Base-by-base conservation (phyloP, 805 yeast species). In the Saccharomycopsis sp. region DNA sequence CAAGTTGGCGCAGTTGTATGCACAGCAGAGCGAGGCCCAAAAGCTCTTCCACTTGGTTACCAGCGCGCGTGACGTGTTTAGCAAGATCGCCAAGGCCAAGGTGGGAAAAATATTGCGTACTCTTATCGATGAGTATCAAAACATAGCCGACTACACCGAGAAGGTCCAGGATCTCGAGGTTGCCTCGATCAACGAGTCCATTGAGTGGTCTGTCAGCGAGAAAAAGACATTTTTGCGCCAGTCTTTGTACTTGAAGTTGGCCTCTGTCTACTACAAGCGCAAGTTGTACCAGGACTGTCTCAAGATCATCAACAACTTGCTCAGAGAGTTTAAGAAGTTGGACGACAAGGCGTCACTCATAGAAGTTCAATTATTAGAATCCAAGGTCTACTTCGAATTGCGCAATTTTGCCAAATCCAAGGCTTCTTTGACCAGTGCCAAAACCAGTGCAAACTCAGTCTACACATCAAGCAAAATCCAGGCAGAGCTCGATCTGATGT, bases 391-490 rank as follows among this genome's bases (percentile, higher is more conserved):
- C 71, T 97, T 91, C 70, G 91, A 96, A 24, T 77, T 94, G 66
- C 82, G 97, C 70, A 94, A 94, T 71, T 79, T 89, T 66, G 87
- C 97, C 3, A 94, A 92, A 73, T 82, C 97, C 3, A 83, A 89
- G 66, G 97, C 98, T 5, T 85, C 97, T 1, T 78, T 94, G 65
- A 91, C 98, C 1, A 85, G 96, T 52, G 97, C 99, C 1, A 82
- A 98, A 71, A 94, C 99, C 0, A 87, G 96, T 2, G 99, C 99
- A n/a, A 95, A 94, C 71, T 81, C 97, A 21, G 89, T 94, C 55
- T 95, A 91, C 75, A 89, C 97, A 66, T 96, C 98, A 8, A 88
- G 97, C n/a, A 76, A 84, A 54, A 79, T 87, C 65, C 97, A 94
- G 73, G 98, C 98, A 1, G 96, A 91, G 68, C 79, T 94, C 57